Evolutionary conservation across 495 filamentous ascomycete species (phyloP).

Genomic region (Sordaria brevicollis): DNA sequence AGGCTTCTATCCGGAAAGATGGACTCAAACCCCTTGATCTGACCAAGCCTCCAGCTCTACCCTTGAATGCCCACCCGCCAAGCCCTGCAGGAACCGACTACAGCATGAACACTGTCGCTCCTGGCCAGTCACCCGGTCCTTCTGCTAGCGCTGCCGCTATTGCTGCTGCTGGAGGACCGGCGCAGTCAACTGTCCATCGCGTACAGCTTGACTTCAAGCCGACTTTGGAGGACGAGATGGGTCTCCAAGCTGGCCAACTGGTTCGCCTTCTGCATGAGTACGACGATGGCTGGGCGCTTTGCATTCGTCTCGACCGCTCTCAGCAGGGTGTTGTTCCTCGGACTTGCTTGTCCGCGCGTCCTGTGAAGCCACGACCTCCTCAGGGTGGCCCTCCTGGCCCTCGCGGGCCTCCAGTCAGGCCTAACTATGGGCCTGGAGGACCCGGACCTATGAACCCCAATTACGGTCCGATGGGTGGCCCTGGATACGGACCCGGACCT

Average conservation of each 20-base stretch:
- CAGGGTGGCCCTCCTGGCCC: conserved; percentile 16
- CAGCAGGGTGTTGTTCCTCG: conserved; percentile 88
- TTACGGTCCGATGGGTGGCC: conserved; percentile 6
- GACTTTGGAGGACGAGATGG: conserved; percentile 84
- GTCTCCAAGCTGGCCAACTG: conserved; percentile 65
- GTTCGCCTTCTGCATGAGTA: conserved; percentile 90
- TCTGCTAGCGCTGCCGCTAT: conserved; percentile 39
- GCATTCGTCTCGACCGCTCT: conserved; percentile 79
- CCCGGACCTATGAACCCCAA: conserved; percentile 9
- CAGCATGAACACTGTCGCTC: conserved; percentile 40
- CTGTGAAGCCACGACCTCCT: conserved; percentile 74
- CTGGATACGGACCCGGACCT: not conserved
- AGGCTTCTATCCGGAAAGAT: conserved; percentile 36
- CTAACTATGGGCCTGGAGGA: not conserved
- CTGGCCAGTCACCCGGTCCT: conserved; percentile 35
- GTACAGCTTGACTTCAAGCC: conserved; percentile 94
- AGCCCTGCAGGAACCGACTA: conserved; percentile 53
- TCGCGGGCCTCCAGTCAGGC: conserved; percentile 17
- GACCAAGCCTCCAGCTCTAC: conserved; percentile 27
- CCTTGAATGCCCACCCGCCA: conserved; percentile 26
- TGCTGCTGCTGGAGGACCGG: conserved; percentile 45
- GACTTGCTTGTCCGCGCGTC: conserved; percentile 84
- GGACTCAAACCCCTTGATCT: conserved; percentile 38
- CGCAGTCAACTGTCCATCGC: conserved; percentile 60
- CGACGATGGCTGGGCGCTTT: conserved; percentile 97